Conservation (phyloP, 2,329 filamentous ascomycete genomes). For the Phyllosticta ampelicida region DNA sequence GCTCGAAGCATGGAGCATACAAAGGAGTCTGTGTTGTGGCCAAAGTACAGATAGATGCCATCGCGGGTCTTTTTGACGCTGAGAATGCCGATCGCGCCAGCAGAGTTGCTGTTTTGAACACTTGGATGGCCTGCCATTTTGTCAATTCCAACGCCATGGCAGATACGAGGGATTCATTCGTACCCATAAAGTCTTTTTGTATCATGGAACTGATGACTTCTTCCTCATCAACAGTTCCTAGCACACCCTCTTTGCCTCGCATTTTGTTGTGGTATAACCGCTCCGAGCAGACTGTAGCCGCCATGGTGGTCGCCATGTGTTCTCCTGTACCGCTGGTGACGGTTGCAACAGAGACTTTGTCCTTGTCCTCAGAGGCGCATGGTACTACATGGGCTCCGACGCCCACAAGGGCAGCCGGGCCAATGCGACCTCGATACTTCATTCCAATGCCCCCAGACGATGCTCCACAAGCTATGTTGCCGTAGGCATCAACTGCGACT, state of each 20-base stretch:
- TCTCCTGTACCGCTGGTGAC: constrained; percentile 94
- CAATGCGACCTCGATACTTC: constrained; percentile 88
- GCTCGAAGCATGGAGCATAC: constrained; percentile 27
- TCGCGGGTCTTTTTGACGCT: constrained; percentile 71
- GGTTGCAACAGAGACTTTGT: constrained; percentile 61
- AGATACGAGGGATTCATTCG: constrained; percentile 9
- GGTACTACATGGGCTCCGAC: constrained; percentile 88
- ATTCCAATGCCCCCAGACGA: constrained; percentile 97
- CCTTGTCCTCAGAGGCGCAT: constrained; percentile 55
- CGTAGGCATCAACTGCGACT: constrained; percentile 77
- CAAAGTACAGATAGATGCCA: constrained; percentile 81
- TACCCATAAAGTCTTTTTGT: constrained; percentile 77
- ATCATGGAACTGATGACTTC: constrained; percentile 70
- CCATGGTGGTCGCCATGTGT: constrained; percentile 94
- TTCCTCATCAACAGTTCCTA: constrained; percentile 61
- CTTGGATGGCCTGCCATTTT: constrained; percentile 55
- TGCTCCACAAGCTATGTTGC: constrained; percentile 85
- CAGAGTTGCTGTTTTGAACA: constrained; percentile 65
- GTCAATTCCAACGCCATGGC: background rate
- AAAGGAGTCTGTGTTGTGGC: constrained; percentile 86
- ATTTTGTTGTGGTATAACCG: constrained; percentile 64
- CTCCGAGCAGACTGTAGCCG: constrained; percentile 75
- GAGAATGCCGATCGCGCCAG: constrained; percentile 85
- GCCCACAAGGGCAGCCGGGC: constrained; percentile 85
- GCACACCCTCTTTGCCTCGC: constrained; percentile 46